Base-by-base conservation (phyloP, 192 early-diverging fungal genomes). In the Backusella sp. region DNA sequence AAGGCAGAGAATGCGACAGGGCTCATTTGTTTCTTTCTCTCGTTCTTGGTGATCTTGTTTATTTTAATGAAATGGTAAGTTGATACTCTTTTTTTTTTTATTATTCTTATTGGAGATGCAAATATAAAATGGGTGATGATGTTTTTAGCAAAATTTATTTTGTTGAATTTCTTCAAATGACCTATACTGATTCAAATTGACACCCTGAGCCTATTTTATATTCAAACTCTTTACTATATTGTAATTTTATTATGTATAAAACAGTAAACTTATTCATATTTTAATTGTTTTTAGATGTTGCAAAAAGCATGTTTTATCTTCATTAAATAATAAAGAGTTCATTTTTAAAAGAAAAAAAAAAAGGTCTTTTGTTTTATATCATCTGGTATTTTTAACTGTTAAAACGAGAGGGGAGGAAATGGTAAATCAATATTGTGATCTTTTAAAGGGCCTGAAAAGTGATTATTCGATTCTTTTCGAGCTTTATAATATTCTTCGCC, bases 121-220 rank as follows among this genome's bases (percentile, higher is more conserved):
- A 21, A 69, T 19, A 42, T 41, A 34, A 69, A 68, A 36, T 41
- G 23, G 39, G 42, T 71, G 42, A 39, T 71, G 70, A 71, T 71
- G 70, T 44, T 71, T 70, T 49, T 44, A 71, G 70, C 70, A 49
- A 71, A 69, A 71, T 26, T 71, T 46, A 30, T 71, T 71, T 71
- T 71, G 42, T 71, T 71, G 70, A 71, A 71, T 71, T 71, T 71
- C 70, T 71, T 71, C 70, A 71, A 71, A 71, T 71, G 70, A 71
- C 42, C 42, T 41, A 21, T 1, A 71, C 49, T 71, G 70, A 71
- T 71, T 71, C 70, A 39, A 19, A 71, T 71, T 68, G 70, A 71
- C 70, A 71, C 70, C 70, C 70, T 71, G 70, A 71, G 23, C 56
- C 56, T 14, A 62, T 62, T 62, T 62, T 62, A 28, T 49, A 49